phyloP scores from a whole-genome alignment of 2,329 filamentous ascomycete species.

The Monosporascus cannonballus region DNA sequence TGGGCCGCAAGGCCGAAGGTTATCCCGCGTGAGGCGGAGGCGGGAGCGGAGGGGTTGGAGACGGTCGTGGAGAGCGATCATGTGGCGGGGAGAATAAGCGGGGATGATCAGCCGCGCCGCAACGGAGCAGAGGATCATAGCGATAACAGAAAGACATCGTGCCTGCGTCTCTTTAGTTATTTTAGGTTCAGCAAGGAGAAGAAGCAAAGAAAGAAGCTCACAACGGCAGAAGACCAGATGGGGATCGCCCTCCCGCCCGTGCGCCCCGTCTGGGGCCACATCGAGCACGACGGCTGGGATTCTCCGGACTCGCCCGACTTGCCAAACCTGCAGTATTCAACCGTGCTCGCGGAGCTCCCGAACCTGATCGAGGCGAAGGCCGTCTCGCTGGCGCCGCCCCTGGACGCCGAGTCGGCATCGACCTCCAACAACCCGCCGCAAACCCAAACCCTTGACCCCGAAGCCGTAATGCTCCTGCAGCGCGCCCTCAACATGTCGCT shows the following conservation, averaged over 20 bases:
- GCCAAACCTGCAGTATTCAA: conserved; percentile 74
- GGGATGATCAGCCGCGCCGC: neutral
- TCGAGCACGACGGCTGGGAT: conserved; percentile 85
- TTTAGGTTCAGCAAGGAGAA: conserved; percentile 23
- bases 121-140: conserved; percentile 1
- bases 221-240: conserved; percentile 30
- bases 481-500: conserved; percentile 66
- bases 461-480: conserved; percentile 66
- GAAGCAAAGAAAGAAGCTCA: neutral
- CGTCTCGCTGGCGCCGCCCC: conserved; percentile 65
- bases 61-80: conserved; percentile 4
- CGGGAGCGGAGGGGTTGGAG: conserved; percentile 8
- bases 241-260: conserved; percentile 44
- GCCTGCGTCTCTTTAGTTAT: conserved; percentile 9
- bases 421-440: neutral
- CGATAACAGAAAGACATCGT: neutral
- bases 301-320: conserved; percentile 70
- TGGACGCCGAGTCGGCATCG: conserved; percentile 47
- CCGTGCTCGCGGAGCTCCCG: conserved; percentile 77
- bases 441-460: conserved; percentile 48
- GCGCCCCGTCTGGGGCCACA: conserved; percentile 66
- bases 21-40: conserved; percentile 22
- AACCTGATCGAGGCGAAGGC: conserved; percentile 90
- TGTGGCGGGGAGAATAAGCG: conserved; percentile 2
- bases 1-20: conserved; percentile 70